Evolutionary conservation across 768 basidiomycete genomes (phyloP), one percentile per base, ranked within the genome.

Genomic region (Hydnum rufescens): DNA sequence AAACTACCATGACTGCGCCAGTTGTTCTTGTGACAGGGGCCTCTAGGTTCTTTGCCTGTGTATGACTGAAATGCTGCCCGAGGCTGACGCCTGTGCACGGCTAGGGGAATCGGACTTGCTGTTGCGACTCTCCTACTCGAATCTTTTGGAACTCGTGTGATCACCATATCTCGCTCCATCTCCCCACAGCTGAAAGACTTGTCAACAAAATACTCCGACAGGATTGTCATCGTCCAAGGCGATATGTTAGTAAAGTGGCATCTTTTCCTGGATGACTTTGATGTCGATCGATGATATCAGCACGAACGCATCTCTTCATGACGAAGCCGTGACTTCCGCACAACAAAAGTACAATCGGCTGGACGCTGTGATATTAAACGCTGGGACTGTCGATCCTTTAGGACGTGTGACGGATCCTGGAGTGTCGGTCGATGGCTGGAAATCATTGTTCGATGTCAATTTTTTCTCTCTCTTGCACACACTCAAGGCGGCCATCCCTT

Each of bases 1-100:
- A 39, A 39, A 39, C 13, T 22, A 13, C 36, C 13, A 39, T 39
- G 36, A 39, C 13, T 22, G 13, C 36, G 1, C 77, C 79, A 3
- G 75, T 82, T 51, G 70, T 90, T 30, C 63, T 90, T 52, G 71
- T 93, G 57, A 85, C 89, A 53, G 90, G 92, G 51, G 89, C 84
- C 19, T 90, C 84, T 51, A 85, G 72, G 82, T 83, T 57, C 54
- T 19, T 19, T 19, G n/a, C n/a, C n/a, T 29, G 5, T 22, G 2
- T 30, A 4, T n/a, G 16, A 4, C 6, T 22, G 22, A 2, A 4
- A 1, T n/a, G 8, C 23, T n/a, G 4, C 26, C 5, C 22, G 19
- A n/a, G 18, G 19, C 28, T 55, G 22, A 22, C 13, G 30, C 19
- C 44, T 42, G 6, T 13, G 2, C 5, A 23, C 61, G n/a, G n/a